Percentiles rank a stretch among this genome's conserved stretches.
Conservation (phyloP, 768 basidiomycete species). For the Mycena latifolia region DNA sequence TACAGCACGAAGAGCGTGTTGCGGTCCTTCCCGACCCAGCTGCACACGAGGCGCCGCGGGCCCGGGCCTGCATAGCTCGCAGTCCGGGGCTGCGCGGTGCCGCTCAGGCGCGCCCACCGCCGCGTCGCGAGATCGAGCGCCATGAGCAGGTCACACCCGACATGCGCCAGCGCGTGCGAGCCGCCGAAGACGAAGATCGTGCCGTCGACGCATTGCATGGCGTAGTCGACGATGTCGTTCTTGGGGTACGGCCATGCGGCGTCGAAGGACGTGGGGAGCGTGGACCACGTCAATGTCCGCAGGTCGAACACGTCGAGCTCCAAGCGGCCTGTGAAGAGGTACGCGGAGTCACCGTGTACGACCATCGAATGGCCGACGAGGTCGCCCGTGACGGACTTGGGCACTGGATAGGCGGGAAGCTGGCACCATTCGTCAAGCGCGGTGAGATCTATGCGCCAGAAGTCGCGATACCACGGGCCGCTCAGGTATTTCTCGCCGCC, state of each 20-base stretch:
- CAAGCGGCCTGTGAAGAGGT: slow-evolving; percentile 48
- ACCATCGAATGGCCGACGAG: slow-evolving; percentile 42
- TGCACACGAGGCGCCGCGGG: slow-evolving; percentile 46
- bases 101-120: slow-evolving; percentile 43
- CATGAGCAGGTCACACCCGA: slow-evolving; percentile 54
- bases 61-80: slow-evolving; percentile 44
- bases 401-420: slow-evolving; percentile 42
- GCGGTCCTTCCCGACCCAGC: slow-evolving; percentile 48
- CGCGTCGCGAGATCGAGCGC: slow-evolving; percentile 38
- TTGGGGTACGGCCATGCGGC: slow-evolving; percentile 42
- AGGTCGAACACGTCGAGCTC: slow-evolving; percentile 52
- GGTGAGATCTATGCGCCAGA: slow-evolving; percentile 43
- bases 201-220: slow-evolving; percentile 43
- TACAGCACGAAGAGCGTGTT: slow-evolving; percentile 50
- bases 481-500: slow-evolving; percentile 43
- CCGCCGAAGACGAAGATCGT: slow-evolving; percentile 57
- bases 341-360: slow-evolving; percentile 46
- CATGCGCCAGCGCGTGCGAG: slow-evolving; percentile 37
- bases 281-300: slow-evolving; percentile 46
- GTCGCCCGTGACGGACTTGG: slow-evolving; percentile 28
- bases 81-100: slow-evolving; percentile 35
- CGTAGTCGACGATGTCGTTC: slow-evolving; percentile 30
- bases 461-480: slow-evolving; percentile 45
- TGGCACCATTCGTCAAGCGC: slow-evolving; percentile 42
- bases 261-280: slow-evolving; percentile 41